Evolutionary conservation across 768 basidiomycete genomes (phyloP).

Genomic region (Rhizopogon vulgaris): DNA sequence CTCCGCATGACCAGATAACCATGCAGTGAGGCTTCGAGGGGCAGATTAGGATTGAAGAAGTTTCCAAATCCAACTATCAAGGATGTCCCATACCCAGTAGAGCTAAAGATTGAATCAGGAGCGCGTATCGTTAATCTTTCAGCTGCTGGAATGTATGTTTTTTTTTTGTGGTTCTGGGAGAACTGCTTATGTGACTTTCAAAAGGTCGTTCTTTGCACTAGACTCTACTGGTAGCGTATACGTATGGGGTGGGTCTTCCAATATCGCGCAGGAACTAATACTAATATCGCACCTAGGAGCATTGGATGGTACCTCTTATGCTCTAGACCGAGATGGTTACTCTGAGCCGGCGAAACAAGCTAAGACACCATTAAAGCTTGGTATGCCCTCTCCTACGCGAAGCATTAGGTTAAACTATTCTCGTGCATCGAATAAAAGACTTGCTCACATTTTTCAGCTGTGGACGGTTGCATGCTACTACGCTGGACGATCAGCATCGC

Average conservation of each 20-base stretch:
- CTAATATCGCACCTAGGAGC: constrained; percentile 42
- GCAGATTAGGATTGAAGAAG: constrained; percentile 53
- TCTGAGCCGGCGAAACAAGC: constrained; percentile 47
- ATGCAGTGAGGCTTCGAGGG: constrained; percentile 52
- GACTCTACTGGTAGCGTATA: constrained; percentile 68
- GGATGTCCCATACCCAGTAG: constrained; percentile 58
- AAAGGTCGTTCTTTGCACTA: constrained; percentile 82
- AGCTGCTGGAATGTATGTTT: constrained; percentile 75
- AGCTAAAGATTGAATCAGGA: constrained; percentile 49
- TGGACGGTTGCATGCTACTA: constrained; percentile 67
- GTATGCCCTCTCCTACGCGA: constrained; percentile 52
- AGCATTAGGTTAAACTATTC: constrained; percentile 51
- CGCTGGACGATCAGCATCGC: constrained; percentile 50
- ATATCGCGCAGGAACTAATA: neutral
- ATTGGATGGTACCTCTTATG: constrained; percentile 40
- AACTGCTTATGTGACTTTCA: neutral
- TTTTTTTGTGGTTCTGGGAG: constrained; percentile 2
- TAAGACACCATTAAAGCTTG: constrained; percentile 47
- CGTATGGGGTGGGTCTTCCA: constrained; percentile 64
- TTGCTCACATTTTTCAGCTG: constrained; percentile 41
- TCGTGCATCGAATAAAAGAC: neutral
- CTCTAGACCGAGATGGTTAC: constrained; percentile 48
- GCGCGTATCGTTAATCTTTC: constrained; percentile 64
- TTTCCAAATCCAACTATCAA: constrained; percentile 26
- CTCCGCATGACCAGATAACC: constrained; percentile 3